Percentiles rank a stretch among this genome's conserved stretches.
These are phyloP conservation scores for Colletotrichum karsti DNA, from an alignment of 2,329 filamentous ascomycete genomes.

Conservation along the genomic window DNA sequence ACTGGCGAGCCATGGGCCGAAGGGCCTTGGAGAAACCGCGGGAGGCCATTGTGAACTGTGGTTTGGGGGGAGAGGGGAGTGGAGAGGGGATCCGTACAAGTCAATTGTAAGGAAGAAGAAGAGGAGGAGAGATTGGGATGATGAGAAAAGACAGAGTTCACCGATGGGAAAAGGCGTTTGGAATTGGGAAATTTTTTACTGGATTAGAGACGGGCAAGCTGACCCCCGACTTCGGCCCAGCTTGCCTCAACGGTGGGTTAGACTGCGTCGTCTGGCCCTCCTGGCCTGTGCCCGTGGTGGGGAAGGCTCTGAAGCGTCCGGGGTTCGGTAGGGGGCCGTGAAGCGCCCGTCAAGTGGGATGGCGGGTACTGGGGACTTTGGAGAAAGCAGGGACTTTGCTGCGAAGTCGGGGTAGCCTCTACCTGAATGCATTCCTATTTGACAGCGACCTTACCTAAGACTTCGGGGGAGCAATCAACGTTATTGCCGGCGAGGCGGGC, in stretches of 20 bases:
- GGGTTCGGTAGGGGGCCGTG: slow-evolving; percentile 21
- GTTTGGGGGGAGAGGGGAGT: slow-evolving; percentile 41
- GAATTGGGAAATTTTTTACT: slow-evolving; percentile 34
- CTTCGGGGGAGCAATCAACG: slow-evolving; percentile 25
- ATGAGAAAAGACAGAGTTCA: slow-evolving; percentile 27
- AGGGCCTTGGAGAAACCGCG: slow-evolving; percentile 76
- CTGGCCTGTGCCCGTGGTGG: slow-evolving; percentile 27
- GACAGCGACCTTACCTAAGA: slow-evolving; percentile 28
- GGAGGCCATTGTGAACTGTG: slow-evolving; percentile 74
- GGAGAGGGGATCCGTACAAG: slow-evolving; percentile 35
- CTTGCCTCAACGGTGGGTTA: slow-evolving; percentile 27
- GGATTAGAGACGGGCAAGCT: slow-evolving; percentile 27
- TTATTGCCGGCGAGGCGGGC: slow-evolving; percentile 26
- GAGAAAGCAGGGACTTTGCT: slow-evolving; percentile 16
- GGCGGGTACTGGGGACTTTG: slow-evolving; percentile 30
- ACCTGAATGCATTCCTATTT: slow-evolving; percentile 24
- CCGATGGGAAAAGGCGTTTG: slow-evolving; percentile 27
- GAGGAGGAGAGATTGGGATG: slow-evolving; percentile 23
- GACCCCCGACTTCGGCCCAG: slow-evolving; percentile 31
- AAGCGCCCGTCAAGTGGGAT: slow-evolving; percentile 15
- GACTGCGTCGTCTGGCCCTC: slow-evolving; percentile 22
- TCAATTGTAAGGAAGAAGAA: slow-evolving; percentile 30
- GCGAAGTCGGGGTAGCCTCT: slow-evolving; percentile 14
- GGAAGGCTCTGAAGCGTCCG: slow-evolving; percentile 26
- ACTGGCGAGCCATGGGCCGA: slow-evolving; percentile 71